A percentile compares a stretch with the other conserved stretches of the same genome.
These are phyloP conservation scores for Neurospora sp. DNA, from an alignment of 495 filamentous ascomycete species.

Conservation along the genomic window DNA sequence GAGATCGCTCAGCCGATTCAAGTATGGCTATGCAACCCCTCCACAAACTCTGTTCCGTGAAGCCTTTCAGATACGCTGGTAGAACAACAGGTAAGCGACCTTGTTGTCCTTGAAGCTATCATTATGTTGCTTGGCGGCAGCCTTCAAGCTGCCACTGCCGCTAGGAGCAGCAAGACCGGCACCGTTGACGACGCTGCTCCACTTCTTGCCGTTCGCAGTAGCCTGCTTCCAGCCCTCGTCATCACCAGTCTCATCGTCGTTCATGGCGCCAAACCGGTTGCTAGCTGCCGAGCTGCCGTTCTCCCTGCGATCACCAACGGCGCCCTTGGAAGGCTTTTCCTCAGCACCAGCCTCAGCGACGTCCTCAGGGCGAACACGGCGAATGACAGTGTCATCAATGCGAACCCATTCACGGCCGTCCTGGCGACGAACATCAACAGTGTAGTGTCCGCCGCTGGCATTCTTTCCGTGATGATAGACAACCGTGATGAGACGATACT, in stretches of 20 bases:
- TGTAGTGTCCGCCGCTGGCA: conserved; percentile 91
- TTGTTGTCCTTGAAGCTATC: conserved; percentile 82
- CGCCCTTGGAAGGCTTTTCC: conserved; percentile 60
- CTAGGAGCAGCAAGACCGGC: conserved; percentile 27
- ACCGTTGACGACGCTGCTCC: conserved; percentile 55
- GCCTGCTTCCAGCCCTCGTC: conserved; percentile 84
- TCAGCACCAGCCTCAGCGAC: conserved; percentile 80
- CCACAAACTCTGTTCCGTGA: background rate
- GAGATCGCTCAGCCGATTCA: background rate
- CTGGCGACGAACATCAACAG: conserved; percentile 88
- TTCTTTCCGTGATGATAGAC: conserved; percentile 98
- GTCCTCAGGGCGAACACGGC: conserved; percentile 76
- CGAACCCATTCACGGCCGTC: conserved; percentile 92
- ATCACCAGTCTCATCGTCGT: conserved; percentile 56
- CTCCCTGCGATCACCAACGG: conserved; percentile 34
- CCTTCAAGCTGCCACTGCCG: conserved; percentile 35
- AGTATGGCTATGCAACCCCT: background rate
- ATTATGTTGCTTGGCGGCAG: conserved; percentile 47
- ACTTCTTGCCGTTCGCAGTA: conserved; percentile 57
- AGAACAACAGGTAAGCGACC: conserved; percentile 93
- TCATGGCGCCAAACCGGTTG: conserved; percentile 62
- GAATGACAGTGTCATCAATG: conserved; percentile 86
- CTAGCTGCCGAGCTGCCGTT: conserved; percentile 11
- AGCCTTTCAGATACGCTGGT: conserved; percentile 56
- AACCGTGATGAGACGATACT: conserved; percentile 79